A percentile compares a stretch with the other conserved stretches of the same genome.
Conservation (phyloP, 305 asterid genomes). For the Euphrasia arctica region DNA sequence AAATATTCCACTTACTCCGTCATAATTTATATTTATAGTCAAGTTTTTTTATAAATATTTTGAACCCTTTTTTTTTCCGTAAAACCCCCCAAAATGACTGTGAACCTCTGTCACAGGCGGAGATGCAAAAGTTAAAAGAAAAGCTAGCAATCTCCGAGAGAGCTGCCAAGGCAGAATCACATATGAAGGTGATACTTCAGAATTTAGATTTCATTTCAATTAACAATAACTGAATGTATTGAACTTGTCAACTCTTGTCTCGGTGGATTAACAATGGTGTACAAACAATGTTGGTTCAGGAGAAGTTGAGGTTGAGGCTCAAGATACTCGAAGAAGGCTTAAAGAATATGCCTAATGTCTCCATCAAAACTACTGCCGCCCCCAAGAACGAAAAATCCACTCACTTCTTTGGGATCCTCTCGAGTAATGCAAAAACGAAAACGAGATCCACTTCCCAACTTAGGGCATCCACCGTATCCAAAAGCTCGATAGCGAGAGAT, state of each 20-base stretch:
- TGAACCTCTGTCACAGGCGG: constrained; percentile 48
- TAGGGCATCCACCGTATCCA: constrained; percentile 44
- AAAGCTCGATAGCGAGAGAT: constrained; percentile 32
- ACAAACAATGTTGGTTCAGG: constrained; percentile 38
- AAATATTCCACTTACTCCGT: background rate
- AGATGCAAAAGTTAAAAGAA: constrained; percentile 72
- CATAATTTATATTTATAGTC: no score
- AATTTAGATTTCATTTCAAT: constrained; percentile 15
- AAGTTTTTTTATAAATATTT: no score
- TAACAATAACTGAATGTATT: background rate
- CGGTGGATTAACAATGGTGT: constrained; percentile 20
- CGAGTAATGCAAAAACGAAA: constrained; percentile 47
- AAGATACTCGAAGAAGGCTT: constrained; percentile 80
- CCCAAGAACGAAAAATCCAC: constrained; percentile 48
- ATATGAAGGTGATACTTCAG: constrained; percentile 54
- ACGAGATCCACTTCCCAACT: constrained; percentile 74
- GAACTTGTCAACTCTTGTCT: background rate
- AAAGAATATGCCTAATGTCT: constrained; percentile 36
- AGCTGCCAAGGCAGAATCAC: constrained; percentile 81
- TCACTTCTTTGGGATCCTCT: constrained; percentile 58
- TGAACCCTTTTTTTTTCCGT: no score
- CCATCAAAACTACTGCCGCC: constrained; percentile 36
- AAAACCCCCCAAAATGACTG: no score
- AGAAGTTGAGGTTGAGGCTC: constrained; percentile 80
- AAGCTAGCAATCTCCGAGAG: constrained; percentile 70